These are phyloP conservation scores for Trichoderma semiorbis DNA, from an alignment of 2,329 filamentous ascomycete species.

Conservation along the genomic window DNA sequence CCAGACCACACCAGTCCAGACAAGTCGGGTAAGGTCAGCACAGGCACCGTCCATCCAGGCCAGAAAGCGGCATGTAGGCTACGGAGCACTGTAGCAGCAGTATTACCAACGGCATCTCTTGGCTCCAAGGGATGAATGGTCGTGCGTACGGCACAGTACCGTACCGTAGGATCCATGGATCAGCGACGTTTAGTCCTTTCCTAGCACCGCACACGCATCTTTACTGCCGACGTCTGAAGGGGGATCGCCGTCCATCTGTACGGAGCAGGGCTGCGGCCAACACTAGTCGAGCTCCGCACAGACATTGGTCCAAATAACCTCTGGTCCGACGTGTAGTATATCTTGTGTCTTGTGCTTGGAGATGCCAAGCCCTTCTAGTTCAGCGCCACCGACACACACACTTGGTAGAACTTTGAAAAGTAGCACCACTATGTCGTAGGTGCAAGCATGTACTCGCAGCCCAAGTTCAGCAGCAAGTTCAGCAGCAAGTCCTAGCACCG, in stretches of 20 bases:
- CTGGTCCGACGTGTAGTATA: neutral
- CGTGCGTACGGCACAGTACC: neutral
- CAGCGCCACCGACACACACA: neutral
- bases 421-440: neutral
- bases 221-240: constrained; percentile 8
- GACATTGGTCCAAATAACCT: constrained; percentile 2
- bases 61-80: neutral
- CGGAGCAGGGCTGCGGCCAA: constrained; percentile 2
- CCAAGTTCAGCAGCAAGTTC: neutral
- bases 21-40: neutral
- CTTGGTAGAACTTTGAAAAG: neutral
- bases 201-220: neutral
- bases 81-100: neutral
- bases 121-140: neutral
- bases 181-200: neutral
- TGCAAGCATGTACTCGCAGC: neutral
- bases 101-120: neutral
- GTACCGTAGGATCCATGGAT: neutral
- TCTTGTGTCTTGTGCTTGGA: neutral
- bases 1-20: neutral
- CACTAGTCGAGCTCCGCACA: constrained; percentile 5
- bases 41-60: neutral
- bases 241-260: constrained; percentile 10
- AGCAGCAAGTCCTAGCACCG: neutral
- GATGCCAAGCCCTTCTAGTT: neutral